These are phyloP conservation scores for Evernia prunastri DNA, from an alignment of 495 filamentous ascomycete genomes.

Conservation along the genomic window DNA sequence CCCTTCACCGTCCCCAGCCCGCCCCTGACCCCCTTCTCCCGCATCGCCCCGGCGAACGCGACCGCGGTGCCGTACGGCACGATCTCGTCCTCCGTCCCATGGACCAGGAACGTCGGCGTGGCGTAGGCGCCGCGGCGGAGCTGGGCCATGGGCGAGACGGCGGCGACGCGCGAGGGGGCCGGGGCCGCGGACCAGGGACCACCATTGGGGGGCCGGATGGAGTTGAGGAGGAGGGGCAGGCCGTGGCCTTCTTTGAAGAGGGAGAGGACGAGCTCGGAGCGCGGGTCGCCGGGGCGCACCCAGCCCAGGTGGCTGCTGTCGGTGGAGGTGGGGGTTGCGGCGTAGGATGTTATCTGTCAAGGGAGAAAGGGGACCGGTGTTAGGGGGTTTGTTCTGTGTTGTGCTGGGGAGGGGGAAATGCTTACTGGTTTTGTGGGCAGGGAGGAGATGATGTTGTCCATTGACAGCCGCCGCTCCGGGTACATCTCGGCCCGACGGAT, in stretches of 20 bases:
- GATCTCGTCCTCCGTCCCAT: slow-evolving; percentile 40
- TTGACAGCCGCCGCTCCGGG: slow-evolving; percentile 15
- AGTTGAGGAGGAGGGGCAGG: slow-evolving; percentile 32
- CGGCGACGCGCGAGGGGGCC: slow-evolving; percentile 17
- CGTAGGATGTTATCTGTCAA: slow-evolving; percentile 17
- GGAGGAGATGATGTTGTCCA: slow-evolving; percentile 13
- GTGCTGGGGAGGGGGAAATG: not conserved
- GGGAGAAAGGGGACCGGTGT: not conserved
- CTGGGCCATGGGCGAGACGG: slow-evolving; percentile 33
- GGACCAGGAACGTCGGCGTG: slow-evolving; percentile 43
- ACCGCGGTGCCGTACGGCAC: slow-evolving; percentile 32
- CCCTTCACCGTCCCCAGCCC: slow-evolving; percentile 26
- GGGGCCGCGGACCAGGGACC: slow-evolving; percentile 17
- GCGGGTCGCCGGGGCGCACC: slow-evolving; percentile 30
- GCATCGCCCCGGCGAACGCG: slow-evolving; percentile 25
- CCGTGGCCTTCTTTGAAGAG: slow-evolving; percentile 35
- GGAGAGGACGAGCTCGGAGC: slow-evolving; percentile 33
- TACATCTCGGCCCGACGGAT: slow-evolving; percentile 18
- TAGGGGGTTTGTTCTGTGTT: not conserved
- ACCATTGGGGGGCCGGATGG: slow-evolving; percentile 20
- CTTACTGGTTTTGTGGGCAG: slow-evolving; percentile 20
- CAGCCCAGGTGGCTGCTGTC: slow-evolving; percentile 24
- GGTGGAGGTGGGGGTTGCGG: slow-evolving; percentile 3
- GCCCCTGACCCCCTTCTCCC: slow-evolving; percentile 27
- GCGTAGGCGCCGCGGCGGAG: slow-evolving; percentile 33